These are phyloP conservation scores for Nectriaceae sp. DNA, from an alignment of 2,329 filamentous ascomycete species.

Conservation along the genomic window DNA sequence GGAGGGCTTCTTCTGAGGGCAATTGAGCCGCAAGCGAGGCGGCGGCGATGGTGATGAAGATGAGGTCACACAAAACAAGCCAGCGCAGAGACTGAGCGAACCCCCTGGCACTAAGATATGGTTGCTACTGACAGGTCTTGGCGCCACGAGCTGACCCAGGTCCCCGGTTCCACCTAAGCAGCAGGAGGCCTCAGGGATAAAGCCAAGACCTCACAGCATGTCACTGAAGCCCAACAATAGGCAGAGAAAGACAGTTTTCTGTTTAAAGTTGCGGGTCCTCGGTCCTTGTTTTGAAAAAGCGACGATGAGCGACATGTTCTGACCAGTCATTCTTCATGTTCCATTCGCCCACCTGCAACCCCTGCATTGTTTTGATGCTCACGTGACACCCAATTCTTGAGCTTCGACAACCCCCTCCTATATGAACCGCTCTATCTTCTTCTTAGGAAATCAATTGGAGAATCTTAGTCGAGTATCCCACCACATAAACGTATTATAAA, in stretches of 20 bases:
- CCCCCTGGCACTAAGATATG: conserved; percentile 3
- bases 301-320: no score
- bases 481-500: no score
- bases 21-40: conserved; percentile 15
- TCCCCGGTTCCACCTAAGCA: conserved; percentile 20
- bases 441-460: no score
- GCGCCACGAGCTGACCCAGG: conserved; percentile 20
- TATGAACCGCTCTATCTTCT: no score
- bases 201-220: neutral
- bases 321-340: no score
- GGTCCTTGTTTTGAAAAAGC: no score
- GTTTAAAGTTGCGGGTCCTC: neutral
- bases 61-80: conserved; percentile 12
- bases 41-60: conserved; percentile 10
- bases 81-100: conserved; percentile 12
- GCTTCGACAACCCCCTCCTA: no score
- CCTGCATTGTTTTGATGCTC: no score
- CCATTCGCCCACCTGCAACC: no score
- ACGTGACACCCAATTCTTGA: no score
- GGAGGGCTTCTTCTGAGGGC: conserved; percentile 2
- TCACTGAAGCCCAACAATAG: neutral
- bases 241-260: neutral
- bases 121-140: conserved; percentile 19
- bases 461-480: no score
- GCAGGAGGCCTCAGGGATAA: conserved; percentile 9